Evolutionary conservation across 768 basidiomycete species (phyloP).

Genomic region (Leucocoprinus sp.): DNA sequence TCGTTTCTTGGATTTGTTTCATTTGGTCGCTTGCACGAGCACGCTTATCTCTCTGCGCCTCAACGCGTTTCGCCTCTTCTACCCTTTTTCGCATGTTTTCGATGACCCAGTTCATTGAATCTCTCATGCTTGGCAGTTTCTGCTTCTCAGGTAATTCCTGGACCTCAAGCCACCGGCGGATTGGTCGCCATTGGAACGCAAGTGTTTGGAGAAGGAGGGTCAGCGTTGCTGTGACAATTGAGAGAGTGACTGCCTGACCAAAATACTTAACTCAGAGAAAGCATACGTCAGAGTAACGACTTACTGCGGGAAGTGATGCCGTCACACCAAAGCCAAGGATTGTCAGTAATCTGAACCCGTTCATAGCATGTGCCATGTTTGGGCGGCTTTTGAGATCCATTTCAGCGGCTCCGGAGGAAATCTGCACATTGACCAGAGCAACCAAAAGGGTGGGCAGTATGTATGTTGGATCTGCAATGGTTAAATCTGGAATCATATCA

Average conservation of each 20-base stretch:
- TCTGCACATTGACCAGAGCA: constrained; percentile 59
- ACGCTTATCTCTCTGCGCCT: not conserved
- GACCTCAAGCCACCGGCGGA: constrained; percentile 33
- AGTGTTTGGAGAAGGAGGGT: constrained; percentile 45
- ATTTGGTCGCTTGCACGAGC: constrained; percentile 5
- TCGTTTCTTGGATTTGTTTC: constrained; percentile 6
- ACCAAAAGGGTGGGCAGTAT: constrained; percentile 56
- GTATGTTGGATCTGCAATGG: constrained; percentile 66
- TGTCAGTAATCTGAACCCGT: constrained; percentile 53
- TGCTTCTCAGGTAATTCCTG: constrained; percentile 24
- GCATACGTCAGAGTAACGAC: constrained; percentile 18
- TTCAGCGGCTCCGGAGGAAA: constrained; percentile 52
- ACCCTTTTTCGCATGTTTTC: not conserved
- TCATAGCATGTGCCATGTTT: constrained; percentile 60
- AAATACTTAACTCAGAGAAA: not conserved
- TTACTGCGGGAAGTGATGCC: constrained; percentile 55
- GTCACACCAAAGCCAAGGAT: constrained; percentile 40
- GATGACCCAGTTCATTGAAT: not conserved
- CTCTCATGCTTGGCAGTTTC: constrained; percentile 7
- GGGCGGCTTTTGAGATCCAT: constrained; percentile 49
- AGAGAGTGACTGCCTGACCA: constrained; percentile 24
- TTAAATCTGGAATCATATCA: constrained; percentile 68
- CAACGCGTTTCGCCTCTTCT: not conserved
- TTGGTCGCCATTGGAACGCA: constrained; percentile 32
- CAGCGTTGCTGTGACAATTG: too few relatives aligned